phyloP scores from a whole-genome alignment of 441 rosid genomes.

The Cnidoscolus chayamansa region DNA sequence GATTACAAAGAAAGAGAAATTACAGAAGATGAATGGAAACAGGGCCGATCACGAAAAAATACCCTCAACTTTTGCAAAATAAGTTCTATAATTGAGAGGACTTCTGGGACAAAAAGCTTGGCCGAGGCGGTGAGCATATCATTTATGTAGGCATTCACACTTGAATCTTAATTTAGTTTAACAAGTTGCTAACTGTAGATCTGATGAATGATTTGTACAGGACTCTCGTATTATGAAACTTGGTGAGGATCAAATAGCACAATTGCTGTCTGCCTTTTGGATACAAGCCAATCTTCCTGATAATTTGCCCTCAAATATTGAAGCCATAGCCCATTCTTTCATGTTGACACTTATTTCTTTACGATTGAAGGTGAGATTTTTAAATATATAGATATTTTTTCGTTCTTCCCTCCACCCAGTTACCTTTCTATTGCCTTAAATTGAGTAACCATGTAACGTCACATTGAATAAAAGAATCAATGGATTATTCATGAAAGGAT shows the following conservation, averaged over 20 bases:
- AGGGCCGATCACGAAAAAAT: constrained; percentile 43
- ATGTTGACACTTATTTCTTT: constrained; percentile 62
- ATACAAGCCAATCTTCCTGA: constrained; percentile 74
- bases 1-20: constrained; percentile 42
- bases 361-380: constrained; percentile 53
- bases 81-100: constrained; percentile 57
- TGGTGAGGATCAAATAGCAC: constrained; percentile 86
- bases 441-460: no score
- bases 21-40: constrained; percentile 53
- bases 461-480: no score
- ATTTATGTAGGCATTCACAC: constrained; percentile 10
- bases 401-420: no score
- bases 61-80: constrained; percentile 67
- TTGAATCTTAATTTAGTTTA: constrained; percentile 3
- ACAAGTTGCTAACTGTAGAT: constrained; percentile 4
- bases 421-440: no score
- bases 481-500: neutral
- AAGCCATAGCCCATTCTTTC: constrained; percentile 90
- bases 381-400: no score
- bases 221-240: constrained; percentile 68
- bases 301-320: constrained; percentile 78
- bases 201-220: constrained; percentile 40
- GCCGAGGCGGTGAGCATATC: constrained; percentile 46
- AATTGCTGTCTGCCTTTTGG: constrained; percentile 88
- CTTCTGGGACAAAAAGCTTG: constrained; percentile 44